Conservation (phyloP, 106 monocot genomes). For the Allium sativum region DNA sequence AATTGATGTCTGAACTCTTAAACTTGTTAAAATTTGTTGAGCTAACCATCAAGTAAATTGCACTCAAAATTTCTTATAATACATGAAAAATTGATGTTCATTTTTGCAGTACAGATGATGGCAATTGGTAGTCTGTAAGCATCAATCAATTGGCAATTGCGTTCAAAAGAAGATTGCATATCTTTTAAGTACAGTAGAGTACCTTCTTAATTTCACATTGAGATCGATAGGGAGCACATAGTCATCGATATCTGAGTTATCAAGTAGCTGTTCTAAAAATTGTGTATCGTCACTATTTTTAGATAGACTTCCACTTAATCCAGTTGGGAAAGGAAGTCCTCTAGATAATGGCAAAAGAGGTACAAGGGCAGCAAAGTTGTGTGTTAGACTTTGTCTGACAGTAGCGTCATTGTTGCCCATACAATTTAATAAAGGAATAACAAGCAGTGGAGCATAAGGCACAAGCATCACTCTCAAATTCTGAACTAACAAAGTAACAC, state of each 20-base stretch:
- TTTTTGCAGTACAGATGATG: no score
- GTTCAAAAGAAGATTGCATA: no score
- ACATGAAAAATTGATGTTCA: no score
- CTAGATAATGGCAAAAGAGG: slow-evolving; percentile 81
- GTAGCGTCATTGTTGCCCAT: slow-evolving; percentile 75
- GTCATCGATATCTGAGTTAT: slow-evolving; percentile 94
- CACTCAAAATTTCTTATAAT: not conserved
- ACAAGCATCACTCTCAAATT: slow-evolving; percentile 69
- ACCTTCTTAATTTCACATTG: slow-evolving; percentile 78
- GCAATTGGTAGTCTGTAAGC: no score
- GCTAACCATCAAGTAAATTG: not conserved
- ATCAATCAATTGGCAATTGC: no score
- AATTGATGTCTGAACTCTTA: not conserved
- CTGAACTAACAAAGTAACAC: slow-evolving; percentile 84
- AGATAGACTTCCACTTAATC: slow-evolving; percentile 55
- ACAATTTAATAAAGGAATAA: slow-evolving; percentile 89
- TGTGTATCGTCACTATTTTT: slow-evolving; percentile 68
- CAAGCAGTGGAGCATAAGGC: slow-evolving; percentile 87
- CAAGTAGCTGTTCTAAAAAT: slow-evolving; percentile 95
- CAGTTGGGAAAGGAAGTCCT: slow-evolving; percentile 56
- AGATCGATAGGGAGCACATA: slow-evolving; percentile 69
- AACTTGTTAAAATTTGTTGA: no score
- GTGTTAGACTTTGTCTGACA: slow-evolving; percentile 86
- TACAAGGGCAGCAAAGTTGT: slow-evolving; percentile 94
- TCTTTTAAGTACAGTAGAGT: not conserved